phyloP scores from a whole-genome alignment of 345 rosid genomes.

The Ceriops tagal region DNA sequence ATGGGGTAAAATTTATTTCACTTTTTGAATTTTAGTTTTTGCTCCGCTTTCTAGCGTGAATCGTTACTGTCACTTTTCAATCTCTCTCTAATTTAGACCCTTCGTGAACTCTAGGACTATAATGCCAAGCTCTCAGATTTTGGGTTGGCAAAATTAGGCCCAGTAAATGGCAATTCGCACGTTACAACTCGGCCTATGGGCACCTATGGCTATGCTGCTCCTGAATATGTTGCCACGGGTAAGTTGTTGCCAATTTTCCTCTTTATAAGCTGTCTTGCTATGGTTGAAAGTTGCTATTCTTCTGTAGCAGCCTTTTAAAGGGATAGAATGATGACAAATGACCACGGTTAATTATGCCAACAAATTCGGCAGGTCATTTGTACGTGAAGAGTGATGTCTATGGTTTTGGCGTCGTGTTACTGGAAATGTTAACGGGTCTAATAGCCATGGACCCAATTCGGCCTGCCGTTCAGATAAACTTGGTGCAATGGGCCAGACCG shows the following conservation, averaged over 20 bases:
- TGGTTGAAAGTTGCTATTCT: too few species aligned
- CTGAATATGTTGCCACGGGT: constrained; percentile 82
- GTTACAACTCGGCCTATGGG: constrained; percentile 72
- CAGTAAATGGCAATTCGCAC: constrained; percentile 60
- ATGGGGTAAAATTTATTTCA: constrained; percentile 36
- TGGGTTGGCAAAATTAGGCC: constrained; percentile 76
- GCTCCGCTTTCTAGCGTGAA: not conserved
- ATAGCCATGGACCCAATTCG: constrained; percentile 55
- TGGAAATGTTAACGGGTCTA: constrained; percentile 70
- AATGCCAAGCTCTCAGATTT: constrained; percentile 82
- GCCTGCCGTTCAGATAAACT: constrained; percentile 39
- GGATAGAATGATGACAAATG: too few species aligned
- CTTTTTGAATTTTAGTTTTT: not conserved
- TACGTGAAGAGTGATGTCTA: constrained; percentile 83
- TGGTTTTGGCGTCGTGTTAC: constrained; percentile 77
- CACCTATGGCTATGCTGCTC: constrained; percentile 86
- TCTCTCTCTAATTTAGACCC: not conserved
- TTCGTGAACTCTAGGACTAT: constrained; percentile 37
- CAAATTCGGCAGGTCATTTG: constrained; percentile 50
- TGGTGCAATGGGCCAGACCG: constrained; percentile 65
- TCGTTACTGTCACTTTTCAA: not conserved
- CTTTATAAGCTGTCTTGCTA: too few species aligned
- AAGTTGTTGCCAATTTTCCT: not conserved
- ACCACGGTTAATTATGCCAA: not conserved
- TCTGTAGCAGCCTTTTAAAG: too few species aligned